Evolutionary conservation across 148 eudicot species (phyloP), one percentile per base, ranked within the genome.

Genomic region (Polygonum aviculare): DNA sequence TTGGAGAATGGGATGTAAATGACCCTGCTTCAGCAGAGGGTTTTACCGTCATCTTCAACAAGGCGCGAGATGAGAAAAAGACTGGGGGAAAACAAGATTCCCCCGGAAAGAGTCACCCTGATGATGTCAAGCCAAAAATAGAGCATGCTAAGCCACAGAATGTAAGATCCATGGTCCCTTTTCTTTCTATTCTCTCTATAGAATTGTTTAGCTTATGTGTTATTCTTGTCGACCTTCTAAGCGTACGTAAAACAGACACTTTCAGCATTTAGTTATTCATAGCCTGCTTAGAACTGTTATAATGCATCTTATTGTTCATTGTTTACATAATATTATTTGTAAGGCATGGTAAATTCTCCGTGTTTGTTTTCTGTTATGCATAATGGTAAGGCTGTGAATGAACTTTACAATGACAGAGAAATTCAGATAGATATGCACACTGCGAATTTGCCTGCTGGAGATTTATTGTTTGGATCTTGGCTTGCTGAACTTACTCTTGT

Each of bases 1-100:
- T 90, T 85, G 96, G 96, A 72, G 96, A 90, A 79, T 90, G 96
- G 96, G 96, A 90, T 65, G 96, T 90, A 16, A 90, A 92, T 82
- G 95, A 92, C 71, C 96, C 96, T 74, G 88, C 96, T 79, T 90
- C 96, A 73, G 96, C 96, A 40, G 96, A 91, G 81, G 96, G 96
- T 65, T 91, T 91, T 81, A 91, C 96, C 76, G 96, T 91, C 74
- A 91, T 91, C 35, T 91, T 91, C 73, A 89, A 91, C 78, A 91
- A 91, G 81, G 96, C 96, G 18, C 88, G 96, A 82, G 90, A 91
- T 87, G 96, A 91, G 85, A 91, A 91, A 81, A 91, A 91, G 77
- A 91, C 93, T 12, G 96, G 96, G 80, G 91, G 91, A 70, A 85
- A 89, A 70, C 87, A 89, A 3, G 93, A 89, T 22, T 91, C 96